phyloP scores from a whole-genome alignment of 2,329 filamentous ascomycete species.

The Orbilia oligospora region DNA sequence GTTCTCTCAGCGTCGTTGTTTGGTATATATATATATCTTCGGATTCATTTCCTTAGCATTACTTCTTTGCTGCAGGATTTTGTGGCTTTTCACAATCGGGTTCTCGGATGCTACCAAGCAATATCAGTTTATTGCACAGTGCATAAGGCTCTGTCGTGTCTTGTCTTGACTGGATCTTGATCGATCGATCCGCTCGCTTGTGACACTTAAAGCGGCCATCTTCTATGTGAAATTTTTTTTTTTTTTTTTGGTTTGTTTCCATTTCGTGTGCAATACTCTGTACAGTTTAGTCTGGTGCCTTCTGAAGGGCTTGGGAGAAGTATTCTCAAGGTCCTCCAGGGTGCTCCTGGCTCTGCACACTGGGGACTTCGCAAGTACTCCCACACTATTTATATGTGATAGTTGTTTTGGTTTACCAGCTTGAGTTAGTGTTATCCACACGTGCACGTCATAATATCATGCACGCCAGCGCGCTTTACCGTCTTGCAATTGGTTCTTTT shows the following conservation, averaged over 20 bases:
- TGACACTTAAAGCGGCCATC: background rate
- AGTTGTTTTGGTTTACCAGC: constrained; percentile 38
- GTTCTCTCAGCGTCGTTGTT: constrained; percentile 21
- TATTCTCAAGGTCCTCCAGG: background rate
- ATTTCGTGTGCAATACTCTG: background rate
- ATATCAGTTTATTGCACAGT: constrained; percentile 1
- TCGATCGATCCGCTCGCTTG: constrained; percentile 37
- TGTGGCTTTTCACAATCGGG: constrained; percentile 14
- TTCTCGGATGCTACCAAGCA: background rate
- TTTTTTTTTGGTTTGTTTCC: background rate
- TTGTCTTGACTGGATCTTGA: constrained; percentile 19
- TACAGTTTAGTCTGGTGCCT: background rate
- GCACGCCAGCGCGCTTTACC: constrained; percentile 26
- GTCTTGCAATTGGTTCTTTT: constrained; percentile 31
- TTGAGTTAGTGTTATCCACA: constrained; percentile 36
- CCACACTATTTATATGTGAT: constrained; percentile 37
- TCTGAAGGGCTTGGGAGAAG: too few relatives aligned
- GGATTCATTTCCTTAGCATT: constrained; percentile 31
- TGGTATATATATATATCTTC: constrained; percentile 8
- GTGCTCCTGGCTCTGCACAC: background rate
- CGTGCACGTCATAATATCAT: constrained; percentile 50
- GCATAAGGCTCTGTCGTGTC: constrained; percentile 14
- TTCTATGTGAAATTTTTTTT: background rate
- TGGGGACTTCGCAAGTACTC: constrained; percentile 5
- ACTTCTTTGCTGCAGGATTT: constrained; percentile 28